A percentile compares a stretch with the other conserved stretches of the same genome.
Evolutionary conservation across 768 basidiomycete genomes (phyloP).

Genomic region (Pleurotus sapidus): DNA sequence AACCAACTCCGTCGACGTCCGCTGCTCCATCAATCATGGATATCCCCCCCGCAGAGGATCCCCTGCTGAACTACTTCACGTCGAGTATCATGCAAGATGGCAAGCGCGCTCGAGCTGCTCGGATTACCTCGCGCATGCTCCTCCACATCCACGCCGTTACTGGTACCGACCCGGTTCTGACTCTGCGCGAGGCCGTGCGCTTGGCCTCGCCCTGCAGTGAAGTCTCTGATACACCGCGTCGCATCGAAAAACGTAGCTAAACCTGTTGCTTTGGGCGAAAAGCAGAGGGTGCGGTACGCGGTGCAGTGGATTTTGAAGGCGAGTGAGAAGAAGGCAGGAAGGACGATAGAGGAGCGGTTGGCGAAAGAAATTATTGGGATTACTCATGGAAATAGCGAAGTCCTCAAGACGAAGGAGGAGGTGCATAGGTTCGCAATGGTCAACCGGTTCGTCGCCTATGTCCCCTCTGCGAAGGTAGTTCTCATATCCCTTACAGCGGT

Average conservation of each 20-base stretch:
- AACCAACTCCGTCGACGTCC: constrained; percentile 4
- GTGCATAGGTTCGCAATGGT: constrained; percentile 70
- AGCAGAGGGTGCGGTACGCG: constrained; percentile 71
- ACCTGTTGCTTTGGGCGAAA: constrained; percentile 75
- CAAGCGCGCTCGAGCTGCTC: constrained; percentile 57
- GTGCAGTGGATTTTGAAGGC: constrained; percentile 71
- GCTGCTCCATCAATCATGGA: constrained; percentile 32
- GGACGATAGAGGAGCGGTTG: constrained; percentile 62
- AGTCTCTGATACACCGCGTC: constrained; percentile 51
- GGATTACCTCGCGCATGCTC: constrained; percentile 59
- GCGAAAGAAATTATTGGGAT: constrained; percentile 78
- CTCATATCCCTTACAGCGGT: constrained; percentile 2
- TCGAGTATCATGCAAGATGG: constrained; percentile 63
- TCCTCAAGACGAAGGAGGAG: constrained; percentile 58
- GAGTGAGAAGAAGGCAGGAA: constrained; percentile 52
- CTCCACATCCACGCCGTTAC: constrained; percentile 72
- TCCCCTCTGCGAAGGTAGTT: not conserved
- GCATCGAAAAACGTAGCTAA: constrained; percentile 64
- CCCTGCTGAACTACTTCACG: constrained; percentile 66
- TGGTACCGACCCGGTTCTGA: constrained; percentile 72
- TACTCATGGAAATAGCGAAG: constrained; percentile 58
- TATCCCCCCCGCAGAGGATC: constrained; percentile 75
- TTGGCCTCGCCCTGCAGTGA: constrained; percentile 70
- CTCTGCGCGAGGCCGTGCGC: constrained; percentile 71
- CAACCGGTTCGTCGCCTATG: constrained; percentile 58